A percentile compares a stretch with the other conserved stretches of the same genome.
These are phyloP conservation scores for Candida neerlandica DNA, from an alignment of 1,139 yeast genomes.

Conservation along the genomic window DNA sequence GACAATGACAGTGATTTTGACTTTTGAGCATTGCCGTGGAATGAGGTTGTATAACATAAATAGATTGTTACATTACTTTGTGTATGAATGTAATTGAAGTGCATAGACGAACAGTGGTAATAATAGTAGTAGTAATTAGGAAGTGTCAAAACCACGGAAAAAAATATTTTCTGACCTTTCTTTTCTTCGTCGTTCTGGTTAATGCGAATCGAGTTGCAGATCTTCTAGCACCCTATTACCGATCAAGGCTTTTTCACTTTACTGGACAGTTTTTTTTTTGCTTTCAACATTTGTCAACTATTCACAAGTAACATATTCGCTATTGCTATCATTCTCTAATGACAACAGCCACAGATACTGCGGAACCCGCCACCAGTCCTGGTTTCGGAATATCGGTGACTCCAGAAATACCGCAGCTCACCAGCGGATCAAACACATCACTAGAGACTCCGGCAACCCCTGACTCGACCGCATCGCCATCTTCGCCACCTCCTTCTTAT, in stretches of 20 bases:
- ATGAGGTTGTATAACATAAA: too few species aligned
- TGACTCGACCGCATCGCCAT: slow-evolving; percentile 3
- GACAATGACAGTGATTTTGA: slow-evolving; percentile 34
- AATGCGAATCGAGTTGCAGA: too few species aligned
- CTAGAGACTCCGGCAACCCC: slow-evolving; percentile 1
- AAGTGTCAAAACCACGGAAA: neutral
- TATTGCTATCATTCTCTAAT: too few species aligned
- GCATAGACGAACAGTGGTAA: too few species aligned
- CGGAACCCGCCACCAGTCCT: neutral
- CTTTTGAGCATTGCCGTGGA: too few species aligned
- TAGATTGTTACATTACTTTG: neutral
- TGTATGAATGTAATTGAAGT: neutral
- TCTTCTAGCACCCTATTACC: too few species aligned
- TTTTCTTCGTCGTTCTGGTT: neutral
- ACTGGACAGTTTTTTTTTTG: too few species aligned
- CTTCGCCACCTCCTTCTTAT: slow-evolving; percentile 20
- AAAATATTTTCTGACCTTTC: neutral
- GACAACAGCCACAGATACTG: neutral
- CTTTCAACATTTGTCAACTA: too few species aligned
- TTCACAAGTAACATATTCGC: too few species aligned
- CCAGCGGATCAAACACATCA: slow-evolving; percentile 1
- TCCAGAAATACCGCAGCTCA: neutral
- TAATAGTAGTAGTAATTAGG: too few species aligned
- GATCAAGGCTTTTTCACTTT: too few species aligned
- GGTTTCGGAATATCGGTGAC: neutral